Percentiles rank a stretch among this genome's conserved stretches.
Evolutionary conservation across 2,329 filamentous ascomycete genomes (phyloP).

Genomic region (Dissoconium aciculare): DNA sequence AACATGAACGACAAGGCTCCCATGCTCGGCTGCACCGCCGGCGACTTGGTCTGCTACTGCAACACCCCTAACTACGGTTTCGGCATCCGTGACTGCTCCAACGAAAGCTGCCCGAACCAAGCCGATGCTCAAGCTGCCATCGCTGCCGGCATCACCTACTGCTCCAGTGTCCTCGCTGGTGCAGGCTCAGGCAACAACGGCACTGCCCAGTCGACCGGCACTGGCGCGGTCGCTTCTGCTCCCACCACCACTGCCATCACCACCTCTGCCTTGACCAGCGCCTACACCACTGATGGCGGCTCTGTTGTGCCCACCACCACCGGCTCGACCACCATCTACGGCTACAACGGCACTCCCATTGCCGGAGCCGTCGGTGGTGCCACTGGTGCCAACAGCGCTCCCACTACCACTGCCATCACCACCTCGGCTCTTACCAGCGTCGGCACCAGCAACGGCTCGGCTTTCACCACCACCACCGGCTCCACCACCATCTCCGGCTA

Average conservation of each 20-base stretch:
- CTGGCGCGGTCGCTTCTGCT: conserved; percentile 4
- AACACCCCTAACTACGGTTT: conserved; percentile 23
- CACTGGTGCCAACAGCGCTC: conserved; percentile 3
- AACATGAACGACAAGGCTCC: conserved; percentile 24
- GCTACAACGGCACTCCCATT: background rate
- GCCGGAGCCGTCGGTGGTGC: conserved; percentile 1
- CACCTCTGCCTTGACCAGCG: conserved; percentile 2
- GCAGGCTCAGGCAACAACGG: conserved; percentile 3
- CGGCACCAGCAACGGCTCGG: conserved; percentile 18
- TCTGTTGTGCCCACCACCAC: conserved; percentile 7
- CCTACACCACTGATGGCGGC: conserved; percentile 6
- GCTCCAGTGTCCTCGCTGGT: conserved; percentile 12
- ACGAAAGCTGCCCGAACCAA: conserved; percentile 20
- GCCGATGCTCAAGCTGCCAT: conserved; percentile 19
- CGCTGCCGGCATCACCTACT: conserved; percentile 23
- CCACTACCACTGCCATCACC: conserved; percentile 13
- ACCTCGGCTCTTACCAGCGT: conserved; percentile 20
- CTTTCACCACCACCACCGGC: conserved; percentile 21
- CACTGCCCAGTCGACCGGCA: conserved; percentile 3
- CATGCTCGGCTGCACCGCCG: conserved; percentile 18
- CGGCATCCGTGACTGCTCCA: conserved; percentile 27
- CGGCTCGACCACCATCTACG: conserved; percentile 1
- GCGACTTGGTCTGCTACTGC: conserved; percentile 25
- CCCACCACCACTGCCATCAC: conserved; percentile 5
- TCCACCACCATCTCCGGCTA: conserved; percentile 21